Base-by-base conservation (phyloP, 306 rosid species). In the Macrotyloma uniflorum region DNA sequence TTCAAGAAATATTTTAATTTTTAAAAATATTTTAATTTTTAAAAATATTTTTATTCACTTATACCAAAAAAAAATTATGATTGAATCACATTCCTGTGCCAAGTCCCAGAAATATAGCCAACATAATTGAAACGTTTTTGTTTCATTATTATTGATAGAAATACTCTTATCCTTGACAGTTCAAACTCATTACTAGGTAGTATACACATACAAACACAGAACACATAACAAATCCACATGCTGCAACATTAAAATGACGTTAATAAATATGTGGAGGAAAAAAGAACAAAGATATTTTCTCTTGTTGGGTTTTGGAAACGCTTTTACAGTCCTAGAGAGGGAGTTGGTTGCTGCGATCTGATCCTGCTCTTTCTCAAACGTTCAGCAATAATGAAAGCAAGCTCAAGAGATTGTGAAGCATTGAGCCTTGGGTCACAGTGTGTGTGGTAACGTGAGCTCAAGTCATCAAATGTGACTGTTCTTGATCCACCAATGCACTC, bases 401-500 rank as follows among this genome's bases (percentile, higher is more conserved):
- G 98, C 90, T 95, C 99, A 10, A 95, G 98, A 53, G 99, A 86
- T 79, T 95, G 99, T 11, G 99, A 95, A 67, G 99, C 98, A 67
- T 95, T 95, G 61, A 95, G 96, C 78, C 99, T 87, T 0, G 99
- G 99, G 82, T 95, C 99, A 51, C 99, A 95, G 89, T 95, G 99
- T 28, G 99, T 95, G 90, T 95, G 99, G 88, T 95, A 95, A 77
- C 99, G 98, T 0, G 98, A 93, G 83, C 98, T 66, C 86, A 95
- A 79, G 82, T 95, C 99, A 57, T 95, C 98, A 0, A 93, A 95
- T 6, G 99, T 95, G 63, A 95, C 99, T 0, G 98, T 91, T 61
- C 93, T 88, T 23, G 99, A 93, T 64, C 99, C 99, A 18, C 99
- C 99, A 11, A 95, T 95, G 93, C 99, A 95, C 87, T 95, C 99